A percentile compares a stretch with the other conserved stretches of the same genome.
These are phyloP conservation scores for Petunia secreta DNA, from an alignment of 257 asterid species.

Conservation along the genomic window DNA sequence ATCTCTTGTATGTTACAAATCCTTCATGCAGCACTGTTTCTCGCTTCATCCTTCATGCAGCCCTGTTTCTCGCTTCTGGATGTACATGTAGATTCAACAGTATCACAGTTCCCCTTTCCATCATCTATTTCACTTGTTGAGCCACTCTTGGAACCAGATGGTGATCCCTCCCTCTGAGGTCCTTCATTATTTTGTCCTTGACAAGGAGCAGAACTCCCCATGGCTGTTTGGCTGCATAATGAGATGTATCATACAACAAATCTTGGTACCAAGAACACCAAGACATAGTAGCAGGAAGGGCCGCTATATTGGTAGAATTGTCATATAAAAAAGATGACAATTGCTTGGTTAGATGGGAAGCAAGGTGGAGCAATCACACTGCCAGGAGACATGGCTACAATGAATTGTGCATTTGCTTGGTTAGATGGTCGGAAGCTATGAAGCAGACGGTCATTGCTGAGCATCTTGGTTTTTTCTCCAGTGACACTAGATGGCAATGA, in stretches of 20 bases:
- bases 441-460: conserved; percentile 19
- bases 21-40: conserved; percentile 31
- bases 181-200: conserved; percentile 33
- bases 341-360: not conserved
- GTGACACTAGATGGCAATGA: conserved; percentile 26
- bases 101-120: conserved; percentile 27
- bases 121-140: conserved; percentile 16
- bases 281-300: conserved; percentile 38
- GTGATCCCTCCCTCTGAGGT: conserved; percentile 33
- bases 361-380: conserved; percentile 34
- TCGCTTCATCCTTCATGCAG: not conserved
- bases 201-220: conserved; percentile 22
- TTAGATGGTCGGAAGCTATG: conserved; percentile 24
- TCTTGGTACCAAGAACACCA: conserved; percentile 52
- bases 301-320: conserved; percentile 32
- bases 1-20: conserved; percentile 67
- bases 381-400: conserved; percentile 38
- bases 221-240: conserved; percentile 31
- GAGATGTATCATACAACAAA: conserved; percentile 41
- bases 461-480: conserved; percentile 26
- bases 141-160: conserved; percentile 31
- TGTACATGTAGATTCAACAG: conserved; percentile 31
- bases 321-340: conserved; percentile 37
- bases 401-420: conserved; percentile 38
- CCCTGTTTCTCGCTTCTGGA: conserved; percentile 23